Base-by-base conservation (phyloP, 768 basidiomycete genomes). In the Lactifluus pinguis region DNA sequence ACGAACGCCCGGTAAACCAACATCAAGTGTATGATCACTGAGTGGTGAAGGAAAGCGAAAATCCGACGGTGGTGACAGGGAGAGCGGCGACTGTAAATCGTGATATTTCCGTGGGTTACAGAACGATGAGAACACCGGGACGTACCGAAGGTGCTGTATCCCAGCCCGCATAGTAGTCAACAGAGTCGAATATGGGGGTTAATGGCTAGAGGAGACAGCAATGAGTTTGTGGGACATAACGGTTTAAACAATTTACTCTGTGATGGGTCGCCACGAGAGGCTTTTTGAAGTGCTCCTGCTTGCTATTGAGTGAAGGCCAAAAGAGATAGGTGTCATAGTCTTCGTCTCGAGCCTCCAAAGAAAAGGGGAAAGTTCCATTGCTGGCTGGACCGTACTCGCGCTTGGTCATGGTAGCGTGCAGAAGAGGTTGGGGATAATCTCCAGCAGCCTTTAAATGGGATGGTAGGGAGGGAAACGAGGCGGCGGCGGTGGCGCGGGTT, bases 311-410 rank as follows among this genome's bases (percentile, higher is more conserved):
- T 3, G 62, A 64, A 15, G 62, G 62, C 62, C 62, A 64, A 44
- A 60, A 64, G 42, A 64, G 59, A 29, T 60, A 64, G 38, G 50
- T 55, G 38, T 64, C 62, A 45, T 64, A 64, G 59, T 64, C 62
- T 49, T 64, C 62, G 30, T 64, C 62, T 13, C 21, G 53, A 14
- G 42, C 51, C 19, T 56, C 59, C 21, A 63, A 44, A 29, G 49
- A 50, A 29, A 55, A 34, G 2, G 59, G 41, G 15, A 39, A 55
- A 4, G n/a, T 15, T 14, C 30, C 48, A 4, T 30, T 44, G 47
- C 25, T 55, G 32, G 59, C 42, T 19, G 32, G 32, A 25, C n/a
- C 15, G 38, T 13, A 38, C 30, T 50, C 32, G 30, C 32, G n/a
- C 25, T 34, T 17, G 15, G 49, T 45, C 53, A 61, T 61, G 54